Evolutionary conservation across 495 filamentous ascomycete genomes (phyloP).

Genomic region (Penicillium lividum): DNA sequence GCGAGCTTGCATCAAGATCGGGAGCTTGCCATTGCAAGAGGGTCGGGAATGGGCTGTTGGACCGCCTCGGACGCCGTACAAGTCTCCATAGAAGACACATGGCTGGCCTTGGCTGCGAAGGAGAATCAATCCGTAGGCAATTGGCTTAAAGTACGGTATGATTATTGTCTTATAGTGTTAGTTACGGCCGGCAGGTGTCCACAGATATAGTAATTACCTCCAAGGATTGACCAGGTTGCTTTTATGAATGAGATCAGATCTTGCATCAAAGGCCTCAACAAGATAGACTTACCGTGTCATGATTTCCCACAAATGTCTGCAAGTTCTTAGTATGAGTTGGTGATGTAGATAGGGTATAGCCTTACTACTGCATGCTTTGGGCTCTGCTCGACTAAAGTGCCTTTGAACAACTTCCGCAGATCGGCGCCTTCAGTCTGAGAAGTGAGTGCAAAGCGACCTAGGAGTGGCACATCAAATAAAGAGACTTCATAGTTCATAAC

Average conservation of each 20-base stretch:
- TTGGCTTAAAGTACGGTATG: constrained; percentile 57
- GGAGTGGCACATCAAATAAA: constrained; percentile 70
- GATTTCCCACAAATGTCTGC: constrained; percentile 49
- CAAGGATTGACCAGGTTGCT: constrained; percentile 63
- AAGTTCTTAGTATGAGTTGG: constrained; percentile 3
- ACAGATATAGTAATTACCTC: constrained; percentile 33
- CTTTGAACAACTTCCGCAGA: constrained; percentile 61
- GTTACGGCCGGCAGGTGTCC: neutral
- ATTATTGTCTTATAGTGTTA: constrained; percentile 44
- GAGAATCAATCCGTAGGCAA: constrained; percentile 67
- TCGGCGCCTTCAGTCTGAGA: constrained; percentile 57
- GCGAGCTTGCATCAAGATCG: constrained; percentile 60
- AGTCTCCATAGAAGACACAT: constrained; percentile 73
- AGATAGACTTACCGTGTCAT: constrained; percentile 41
- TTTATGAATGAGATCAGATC: neutral
- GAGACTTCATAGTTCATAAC: constrained; percentile 60
- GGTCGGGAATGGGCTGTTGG: constrained; percentile 41
- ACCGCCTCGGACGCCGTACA: constrained; percentile 64
- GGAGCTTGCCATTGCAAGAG: constrained; percentile 59
- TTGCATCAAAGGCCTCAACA: neutral
- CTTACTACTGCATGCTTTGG: constrained; percentile 64
- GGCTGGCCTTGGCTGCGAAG: constrained; percentile 67
- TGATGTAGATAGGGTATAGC: neutral
- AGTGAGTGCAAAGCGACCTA: constrained; percentile 60
- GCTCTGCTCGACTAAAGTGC: constrained; percentile 56